Conservation (phyloP, 768 basidiomycete genomes). For the Russula foetens region DNA sequence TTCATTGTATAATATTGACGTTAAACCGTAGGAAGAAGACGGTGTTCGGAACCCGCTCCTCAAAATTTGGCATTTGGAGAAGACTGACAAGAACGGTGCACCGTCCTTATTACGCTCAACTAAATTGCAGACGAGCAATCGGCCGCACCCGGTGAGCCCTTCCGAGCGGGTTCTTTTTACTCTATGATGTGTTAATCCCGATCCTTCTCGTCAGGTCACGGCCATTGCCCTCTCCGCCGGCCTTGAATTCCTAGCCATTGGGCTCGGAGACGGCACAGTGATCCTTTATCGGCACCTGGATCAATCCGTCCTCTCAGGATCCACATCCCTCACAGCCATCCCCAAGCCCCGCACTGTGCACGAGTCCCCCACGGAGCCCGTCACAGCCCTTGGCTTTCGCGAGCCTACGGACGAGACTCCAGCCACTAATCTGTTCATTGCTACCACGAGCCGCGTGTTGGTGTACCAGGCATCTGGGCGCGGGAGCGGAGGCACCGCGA, state of each 20-base stretch:
- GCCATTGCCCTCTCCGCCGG: slow-evolving; percentile 70
- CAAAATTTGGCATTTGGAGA: slow-evolving; percentile 86
- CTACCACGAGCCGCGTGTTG: slow-evolving; percentile 79
- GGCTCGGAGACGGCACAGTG: slow-evolving; percentile 92
- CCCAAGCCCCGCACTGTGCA: slow-evolving; percentile 82
- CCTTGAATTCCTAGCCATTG: slow-evolving; percentile 82
- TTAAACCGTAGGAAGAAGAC: slow-evolving; percentile 59
- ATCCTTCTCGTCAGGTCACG: slow-evolving; percentile 33
- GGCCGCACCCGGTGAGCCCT: slow-evolving; percentile 63
- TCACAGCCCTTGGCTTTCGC: slow-evolving; percentile 87
- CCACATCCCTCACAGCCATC: slow-evolving; percentile 59
- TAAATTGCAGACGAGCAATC: slow-evolving; percentile 65
- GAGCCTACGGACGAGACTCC: slow-evolving; percentile 39
- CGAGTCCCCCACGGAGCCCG: slow-evolving; percentile 79
- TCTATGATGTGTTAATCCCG: not conserved
- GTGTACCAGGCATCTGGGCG: slow-evolving; percentile 67
- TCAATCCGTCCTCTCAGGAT: slow-evolving; percentile 69
- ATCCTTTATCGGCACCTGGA: slow-evolving; percentile 86
- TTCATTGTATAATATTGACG: slow-evolving; percentile 1
- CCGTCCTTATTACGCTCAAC: slow-evolving; percentile 65
- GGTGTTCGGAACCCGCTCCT: slow-evolving; percentile 55
- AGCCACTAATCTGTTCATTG: slow-evolving; percentile 64
- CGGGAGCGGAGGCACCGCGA: slow-evolving; percentile 55
- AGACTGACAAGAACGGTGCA: slow-evolving; percentile 52
- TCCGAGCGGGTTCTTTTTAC: not conserved